phyloP scores from a whole-genome alignment of 1,284 basidiomycete species.

The Ganoderma sinense region DNA sequence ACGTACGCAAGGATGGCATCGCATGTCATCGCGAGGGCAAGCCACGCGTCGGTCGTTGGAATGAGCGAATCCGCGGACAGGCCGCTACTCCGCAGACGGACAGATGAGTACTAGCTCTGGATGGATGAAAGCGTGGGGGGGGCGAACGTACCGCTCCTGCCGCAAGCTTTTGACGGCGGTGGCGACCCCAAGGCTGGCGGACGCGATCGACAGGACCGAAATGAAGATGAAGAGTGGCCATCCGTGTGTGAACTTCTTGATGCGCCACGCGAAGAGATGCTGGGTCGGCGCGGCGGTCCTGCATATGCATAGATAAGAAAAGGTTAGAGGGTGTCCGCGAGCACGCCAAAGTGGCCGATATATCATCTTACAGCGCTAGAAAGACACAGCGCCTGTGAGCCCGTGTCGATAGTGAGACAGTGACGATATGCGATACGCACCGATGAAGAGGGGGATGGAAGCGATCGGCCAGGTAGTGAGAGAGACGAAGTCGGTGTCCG shows the following conservation, averaged over 20 bases:
- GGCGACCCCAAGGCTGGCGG: slow-evolving; percentile 9
- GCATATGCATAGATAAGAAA: background rate
- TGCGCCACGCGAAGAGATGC: slow-evolving; percentile 26
- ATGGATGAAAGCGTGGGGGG: background rate
- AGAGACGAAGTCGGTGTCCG: slow-evolving; percentile 4
- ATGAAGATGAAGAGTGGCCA: slow-evolving; percentile 13
- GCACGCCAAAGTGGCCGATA: too few species aligned
- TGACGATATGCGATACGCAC: slow-evolving; percentile 3
- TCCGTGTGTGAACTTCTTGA: slow-evolving; percentile 25
- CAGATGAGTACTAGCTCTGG: background rate
- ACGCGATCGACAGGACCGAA: slow-evolving; percentile 16
- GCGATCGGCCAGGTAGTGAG: slow-evolving; percentile 14
- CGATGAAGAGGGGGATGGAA: slow-evolving; percentile 19
- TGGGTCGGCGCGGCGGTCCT: slow-evolving; percentile 21
- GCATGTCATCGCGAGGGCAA: slow-evolving; percentile 13
- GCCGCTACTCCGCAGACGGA: background rate
- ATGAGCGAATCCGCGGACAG: background rate
- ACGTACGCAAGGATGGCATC: slow-evolving; percentile 23
- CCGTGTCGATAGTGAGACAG: background rate
- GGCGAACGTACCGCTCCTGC: slow-evolving; percentile 6
- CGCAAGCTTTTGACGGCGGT: slow-evolving; percentile 5
- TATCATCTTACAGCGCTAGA: slow-evolving; percentile 11
- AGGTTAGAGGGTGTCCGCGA: background rate
- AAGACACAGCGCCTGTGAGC: background rate
- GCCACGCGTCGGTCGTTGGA: slow-evolving; percentile 19